phyloP scores from a whole-genome alignment of 2,329 filamentous ascomycete species.

The Aspergillus fijiensis region DNA sequence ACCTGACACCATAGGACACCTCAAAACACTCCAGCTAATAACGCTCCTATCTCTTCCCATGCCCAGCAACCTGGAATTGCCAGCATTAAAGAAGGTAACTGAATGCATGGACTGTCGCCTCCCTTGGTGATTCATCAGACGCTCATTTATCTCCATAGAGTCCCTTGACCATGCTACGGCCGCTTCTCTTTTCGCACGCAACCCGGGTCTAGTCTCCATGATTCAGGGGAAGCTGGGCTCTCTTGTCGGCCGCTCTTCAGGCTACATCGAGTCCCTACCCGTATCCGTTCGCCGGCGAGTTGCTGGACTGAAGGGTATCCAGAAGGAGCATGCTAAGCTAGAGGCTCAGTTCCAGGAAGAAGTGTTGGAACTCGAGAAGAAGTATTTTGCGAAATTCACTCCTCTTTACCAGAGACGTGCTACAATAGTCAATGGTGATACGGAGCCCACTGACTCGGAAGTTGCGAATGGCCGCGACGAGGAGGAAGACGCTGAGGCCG shows the following conservation, averaged over 20 bases:
- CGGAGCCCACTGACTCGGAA: conserved; percentile 84
- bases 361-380: conserved; percentile 97
- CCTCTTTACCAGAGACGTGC: conserved; percentile 95
- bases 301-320: conserved; percentile 92
- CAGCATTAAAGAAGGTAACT: conserved; percentile 92
- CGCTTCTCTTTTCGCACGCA: conserved; percentile 90
- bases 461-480: conserved; percentile 82
- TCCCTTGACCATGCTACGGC: conserved; percentile 83
- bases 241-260: conserved; percentile 91
- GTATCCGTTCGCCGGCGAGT: conserved; percentile 87
- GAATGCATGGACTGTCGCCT: neutral
- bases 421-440: conserved; percentile 81
- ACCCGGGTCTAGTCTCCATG: conserved; percentile 92
- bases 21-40: conserved; percentile 94
- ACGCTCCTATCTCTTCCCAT: conserved; percentile 95
- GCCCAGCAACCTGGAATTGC: conserved; percentile 91
- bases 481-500: conserved; percentile 63
- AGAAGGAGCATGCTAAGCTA: conserved; percentile 97
- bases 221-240: conserved; percentile 94
- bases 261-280: conserved; percentile 96
- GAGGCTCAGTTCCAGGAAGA: conserved; percentile 99
- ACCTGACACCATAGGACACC: conserved; percentile 69
- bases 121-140: neutral
- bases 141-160: conserved; percentile 58
- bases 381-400: conserved; percentile 98